Evolutionary conservation across 805 yeast genomes (phyloP).

Genomic region (Cyberlindnera bimundalis): DNA sequence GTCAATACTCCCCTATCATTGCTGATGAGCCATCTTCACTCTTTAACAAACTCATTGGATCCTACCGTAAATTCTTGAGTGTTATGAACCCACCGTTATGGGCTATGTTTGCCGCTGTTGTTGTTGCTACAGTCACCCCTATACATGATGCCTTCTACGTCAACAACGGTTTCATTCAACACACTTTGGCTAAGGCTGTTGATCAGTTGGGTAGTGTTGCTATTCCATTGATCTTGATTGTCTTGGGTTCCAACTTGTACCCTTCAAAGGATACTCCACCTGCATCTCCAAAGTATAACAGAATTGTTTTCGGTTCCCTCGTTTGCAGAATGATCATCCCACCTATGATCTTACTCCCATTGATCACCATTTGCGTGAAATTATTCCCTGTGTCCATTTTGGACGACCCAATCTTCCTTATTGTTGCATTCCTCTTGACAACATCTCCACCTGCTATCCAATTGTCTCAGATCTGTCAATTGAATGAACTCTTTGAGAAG

Average conservation of each 20-base stretch:
- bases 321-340: constrained; percentile 78
- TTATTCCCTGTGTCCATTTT: constrained; percentile 62
- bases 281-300: constrained; percentile 56
- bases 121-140: constrained; percentile 64
- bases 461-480: constrained; percentile 74
- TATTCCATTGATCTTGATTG: constrained; percentile 71
- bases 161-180: constrained; percentile 57
- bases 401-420: constrained; percentile 78
- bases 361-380: constrained; percentile 63
- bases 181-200: constrained; percentile 62
- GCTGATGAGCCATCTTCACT: background rate
- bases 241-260: constrained; percentile 70
- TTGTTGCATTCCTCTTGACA: constrained; percentile 72
- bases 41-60: background rate
- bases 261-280: constrained; percentile 70
- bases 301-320: constrained; percentile 64
- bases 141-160: constrained; percentile 56
- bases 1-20: background rate
- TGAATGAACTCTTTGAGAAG: constrained; percentile 69
- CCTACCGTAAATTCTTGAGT: constrained; percentile 28
- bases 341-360: constrained; percentile 61
- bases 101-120: constrained; percentile 66
- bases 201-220: constrained; percentile 72
- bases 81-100: constrained; percentile 80
- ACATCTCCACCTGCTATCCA: constrained; percentile 85